Evolutionary conservation across 2,329 filamentous ascomycete genomes (phyloP).

Genomic region (Hortaea werneckii): DNA sequence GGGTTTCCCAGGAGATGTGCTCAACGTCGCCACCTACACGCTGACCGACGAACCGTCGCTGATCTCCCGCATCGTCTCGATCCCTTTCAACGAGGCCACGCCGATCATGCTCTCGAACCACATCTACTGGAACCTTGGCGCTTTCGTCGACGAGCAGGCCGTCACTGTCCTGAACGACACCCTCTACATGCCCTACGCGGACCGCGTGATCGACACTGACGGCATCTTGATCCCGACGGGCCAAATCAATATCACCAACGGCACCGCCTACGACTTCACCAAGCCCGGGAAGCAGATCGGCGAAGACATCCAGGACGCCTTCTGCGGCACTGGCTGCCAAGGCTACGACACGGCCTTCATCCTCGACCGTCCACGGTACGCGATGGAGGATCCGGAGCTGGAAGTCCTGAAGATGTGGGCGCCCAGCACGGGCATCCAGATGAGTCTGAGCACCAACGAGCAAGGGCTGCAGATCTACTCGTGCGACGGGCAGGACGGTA

Average conservation of each 20-base stretch:
- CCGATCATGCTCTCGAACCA: conserved; percentile 73
- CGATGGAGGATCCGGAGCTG: conserved; percentile 14
- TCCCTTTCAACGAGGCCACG: conserved; percentile 63
- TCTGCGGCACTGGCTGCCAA: conserved; percentile 10
- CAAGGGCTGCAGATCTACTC: conserved; percentile 24
- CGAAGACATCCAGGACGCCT: conserved; percentile 9
- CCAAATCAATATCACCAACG: conserved; percentile 34
- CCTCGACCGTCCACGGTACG: conserved; percentile 16
- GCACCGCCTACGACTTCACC: conserved; percentile 21
- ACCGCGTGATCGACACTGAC: conserved; percentile 18
- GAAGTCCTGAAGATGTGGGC: conserved; percentile 17
- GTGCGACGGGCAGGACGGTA: conserved; percentile 23
- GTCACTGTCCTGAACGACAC: conserved; percentile 58
- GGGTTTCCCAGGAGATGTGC: conserved; percentile 69
- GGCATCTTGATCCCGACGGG: conserved; percentile 23
- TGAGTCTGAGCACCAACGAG: conserved; percentile 20
- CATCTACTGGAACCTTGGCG: conserved; percentile 76
- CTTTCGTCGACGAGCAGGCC: conserved; percentile 64
- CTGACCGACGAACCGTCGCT: conserved; percentile 53
- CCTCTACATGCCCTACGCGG: conserved; percentile 58
- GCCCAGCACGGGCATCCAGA: conserved; percentile 20
- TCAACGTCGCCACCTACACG: conserved; percentile 65
- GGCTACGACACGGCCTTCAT: conserved; percentile 18
- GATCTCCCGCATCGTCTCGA: conserved; percentile 63
- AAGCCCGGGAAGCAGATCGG: conserved; percentile 16